Percentiles rank a stretch among this genome's conserved stretches.
phyloP scores from a whole-genome alignment of 1,284 basidiomycete species.

The Anthracocystis setariae region DNA sequence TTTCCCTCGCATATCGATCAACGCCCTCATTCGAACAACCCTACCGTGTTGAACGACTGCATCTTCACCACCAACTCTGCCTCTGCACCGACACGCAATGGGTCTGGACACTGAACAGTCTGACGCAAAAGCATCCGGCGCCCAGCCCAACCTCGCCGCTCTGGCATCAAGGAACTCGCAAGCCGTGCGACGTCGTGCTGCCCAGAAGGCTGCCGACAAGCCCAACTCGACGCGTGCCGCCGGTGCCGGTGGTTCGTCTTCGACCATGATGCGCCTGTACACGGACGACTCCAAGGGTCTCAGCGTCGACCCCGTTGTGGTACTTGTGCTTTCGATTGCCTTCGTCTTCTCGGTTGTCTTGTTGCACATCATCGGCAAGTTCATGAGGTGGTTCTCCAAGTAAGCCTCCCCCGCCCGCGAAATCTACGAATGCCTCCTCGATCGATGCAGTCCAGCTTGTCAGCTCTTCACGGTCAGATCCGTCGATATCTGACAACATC shows the following conservation, averaged over 20 bases:
- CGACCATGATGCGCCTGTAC: conserved; percentile 98
- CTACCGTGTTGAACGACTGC: too few species aligned
- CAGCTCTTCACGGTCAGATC: neutral
- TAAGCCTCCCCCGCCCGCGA: conserved; percentile 64
- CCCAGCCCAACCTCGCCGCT: conserved; percentile 55
- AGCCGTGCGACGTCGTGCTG: conserved; percentile 74
- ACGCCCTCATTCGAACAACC: too few species aligned
- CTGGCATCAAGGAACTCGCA: conserved; percentile 52
- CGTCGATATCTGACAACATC: too few species aligned
- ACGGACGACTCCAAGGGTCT: conserved; percentile 92
- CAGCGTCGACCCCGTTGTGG: conserved; percentile 98
- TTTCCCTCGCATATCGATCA: too few species aligned
- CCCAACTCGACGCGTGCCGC: conserved; percentile 91
- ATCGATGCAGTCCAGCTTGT: neutral
- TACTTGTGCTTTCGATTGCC: conserved; percentile 92
- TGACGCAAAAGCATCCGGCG: conserved; percentile 47
- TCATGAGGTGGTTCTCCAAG: conserved; percentile 89
- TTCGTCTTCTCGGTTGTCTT: conserved; percentile 99
- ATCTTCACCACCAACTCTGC: too few species aligned
- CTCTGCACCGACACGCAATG: too few species aligned
- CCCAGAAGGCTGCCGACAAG: conserved; percentile 74
- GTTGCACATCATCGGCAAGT: conserved; percentile 95
- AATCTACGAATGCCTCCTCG: neutral
- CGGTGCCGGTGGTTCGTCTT: conserved; percentile 93
- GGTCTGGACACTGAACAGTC: conserved; percentile 12